A percentile compares a stretch with the other conserved stretches of the same genome.
Evolutionary conservation across 768 basidiomycete species (phyloP).

Genomic region (Cystobasidium tubakii): DNA sequence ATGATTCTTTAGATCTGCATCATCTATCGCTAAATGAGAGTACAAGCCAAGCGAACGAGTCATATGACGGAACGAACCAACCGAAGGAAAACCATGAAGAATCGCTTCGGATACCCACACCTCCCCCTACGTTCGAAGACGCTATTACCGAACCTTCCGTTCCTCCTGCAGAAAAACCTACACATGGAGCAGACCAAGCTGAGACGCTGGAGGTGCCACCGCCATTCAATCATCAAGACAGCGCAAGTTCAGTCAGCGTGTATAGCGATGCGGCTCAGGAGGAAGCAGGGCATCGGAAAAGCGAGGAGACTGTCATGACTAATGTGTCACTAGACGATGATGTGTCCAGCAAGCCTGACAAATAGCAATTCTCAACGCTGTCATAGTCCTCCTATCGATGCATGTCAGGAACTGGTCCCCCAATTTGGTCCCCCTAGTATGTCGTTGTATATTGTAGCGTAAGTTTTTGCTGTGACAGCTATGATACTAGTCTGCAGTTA

Average conservation of each 20-base stretch:
- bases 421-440: not conserved
- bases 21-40: not conserved
- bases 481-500: too few species aligned
- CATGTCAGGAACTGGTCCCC: too few species aligned
- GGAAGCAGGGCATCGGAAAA: not conserved
- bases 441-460: not conserved
- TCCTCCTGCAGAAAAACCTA: not conserved
- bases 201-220: not conserved
- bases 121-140: not conserved
- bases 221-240: slow-evolving; percentile 14
- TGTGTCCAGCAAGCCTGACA: not conserved
- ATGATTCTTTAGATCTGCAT: not conserved
- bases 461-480: too few species aligned
- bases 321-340: not conserved
- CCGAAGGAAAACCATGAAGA: not conserved
- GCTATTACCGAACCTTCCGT: not conserved
- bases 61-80: not conserved
- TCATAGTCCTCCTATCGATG: not conserved
- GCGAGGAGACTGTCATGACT: not conserved
- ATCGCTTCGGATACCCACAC: not conserved
- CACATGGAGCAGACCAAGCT: not conserved
- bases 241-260: not conserved
- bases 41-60: not conserved
- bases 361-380: not conserved
- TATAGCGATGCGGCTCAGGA: not conserved